Base-by-base conservation (phyloP, 768 basidiomycete species). In the Leccinum imitatum region DNA sequence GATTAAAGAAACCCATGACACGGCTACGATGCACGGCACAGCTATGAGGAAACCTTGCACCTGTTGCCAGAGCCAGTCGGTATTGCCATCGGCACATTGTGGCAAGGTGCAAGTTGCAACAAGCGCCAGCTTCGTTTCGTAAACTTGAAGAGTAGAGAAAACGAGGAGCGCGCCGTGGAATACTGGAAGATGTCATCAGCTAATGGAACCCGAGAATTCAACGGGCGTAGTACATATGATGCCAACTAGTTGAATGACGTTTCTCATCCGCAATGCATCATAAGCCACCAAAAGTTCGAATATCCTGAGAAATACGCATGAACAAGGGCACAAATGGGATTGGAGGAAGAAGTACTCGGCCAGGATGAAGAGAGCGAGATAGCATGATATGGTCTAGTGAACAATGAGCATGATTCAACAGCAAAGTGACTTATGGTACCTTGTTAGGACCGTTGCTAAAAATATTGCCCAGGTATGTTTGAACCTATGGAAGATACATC, bases 211-310 rank as follows among this genome's bases (percentile, higher is more conserved):
- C 47, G 23, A 27, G 35, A 58, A 27, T 37, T 23, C 25, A 44
- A n/a, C 25, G 37, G n/a, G 13, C 39, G 21, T 72, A 82, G 50
- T 69, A 91, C 91, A 58, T 53, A 90, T 78, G 51, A 93, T 85
- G 37, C 90, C 90, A 4, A 88, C 68, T 3, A 94, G 76, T 69
- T 93, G 91, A 37, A 94, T 88, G 65, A 87, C 79, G 68, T 93
- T 94, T 61, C 92, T 84, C 61, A 87, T 65, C 30, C 87, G 81
- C 35, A 94, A 78, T n/a, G 92, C 92, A 77, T 94, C 92, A 62
- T 87, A 83, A 3, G 89, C 89, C 82, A 94, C 89, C 58, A 87
- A 75, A 6, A 92, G 73, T 67, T 93, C 90, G 62, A 94, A 94
- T 1, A 92, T 58, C 72, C 91, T 93, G 60, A n/a, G 17, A 56